Conservation (phyloP, 192 early-diverging fungal genomes). For the Spizellomyces sp. region DNA sequence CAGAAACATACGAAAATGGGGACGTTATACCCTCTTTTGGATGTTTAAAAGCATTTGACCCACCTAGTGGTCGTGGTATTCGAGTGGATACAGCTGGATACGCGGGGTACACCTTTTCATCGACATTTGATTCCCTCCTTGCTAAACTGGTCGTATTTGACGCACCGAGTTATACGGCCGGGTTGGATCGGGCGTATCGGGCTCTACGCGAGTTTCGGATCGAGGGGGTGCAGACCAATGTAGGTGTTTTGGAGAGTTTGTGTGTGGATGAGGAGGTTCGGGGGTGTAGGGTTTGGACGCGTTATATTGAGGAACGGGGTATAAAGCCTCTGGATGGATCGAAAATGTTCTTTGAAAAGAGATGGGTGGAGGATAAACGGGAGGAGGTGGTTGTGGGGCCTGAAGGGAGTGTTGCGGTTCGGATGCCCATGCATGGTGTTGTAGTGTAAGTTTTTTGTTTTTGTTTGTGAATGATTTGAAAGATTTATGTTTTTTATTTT, state of each 20-base stretch:
- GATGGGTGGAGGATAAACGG: conserved; percentile 35
- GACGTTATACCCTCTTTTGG: conserved; percentile 92
- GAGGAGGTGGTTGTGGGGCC: not conserved
- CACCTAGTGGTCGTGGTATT: conserved; percentile 82
- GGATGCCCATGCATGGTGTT: not conserved
- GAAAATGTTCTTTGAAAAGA: not conserved
- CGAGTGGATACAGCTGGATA: conserved; percentile 76
- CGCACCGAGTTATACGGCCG: conserved; percentile 70
- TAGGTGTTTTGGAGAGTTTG: conserved; percentile 65
- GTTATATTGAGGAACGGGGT: conserved; percentile 48
- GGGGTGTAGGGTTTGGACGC: conserved; percentile 5
- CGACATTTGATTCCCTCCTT: conserved; percentile 86
- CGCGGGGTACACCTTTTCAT: conserved; percentile 79
- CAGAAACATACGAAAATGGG: conserved; percentile 86
- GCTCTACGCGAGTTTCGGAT: conserved; percentile 87
- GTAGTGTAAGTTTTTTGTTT: not conserved
- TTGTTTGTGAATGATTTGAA: conserved; percentile 63
- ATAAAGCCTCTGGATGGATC: conserved; percentile 63
- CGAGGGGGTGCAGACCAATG: conserved; percentile 89
- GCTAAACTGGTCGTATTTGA: conserved; percentile 81
- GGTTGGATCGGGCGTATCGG: conserved; percentile 75
- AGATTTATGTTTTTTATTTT: too few species aligned
- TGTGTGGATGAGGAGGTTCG: not conserved
- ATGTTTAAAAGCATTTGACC: conserved; percentile 78
- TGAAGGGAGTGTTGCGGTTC: not conserved